These are phyloP conservation scores for Panicum virgatum DNA, from an alignment of 202 grass and related monocot genomes.

Conservation along the genomic window DNA sequence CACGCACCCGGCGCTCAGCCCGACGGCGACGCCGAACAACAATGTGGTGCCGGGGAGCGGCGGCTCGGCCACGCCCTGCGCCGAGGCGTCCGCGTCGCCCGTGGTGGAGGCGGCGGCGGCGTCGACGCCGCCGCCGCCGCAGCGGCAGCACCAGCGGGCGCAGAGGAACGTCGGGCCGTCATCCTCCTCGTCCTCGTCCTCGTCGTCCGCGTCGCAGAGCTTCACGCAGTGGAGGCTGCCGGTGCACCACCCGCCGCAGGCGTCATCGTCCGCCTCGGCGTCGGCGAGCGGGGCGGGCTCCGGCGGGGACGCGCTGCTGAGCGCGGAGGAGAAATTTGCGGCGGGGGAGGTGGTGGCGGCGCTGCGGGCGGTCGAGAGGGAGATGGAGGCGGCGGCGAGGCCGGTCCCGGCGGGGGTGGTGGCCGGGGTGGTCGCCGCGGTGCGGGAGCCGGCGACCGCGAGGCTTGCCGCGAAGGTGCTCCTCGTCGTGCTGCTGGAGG, in stretches of 20 bases:
- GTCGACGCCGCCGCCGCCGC: background rate
- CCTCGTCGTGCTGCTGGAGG: conserved; percentile 73
- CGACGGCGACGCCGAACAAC: conserved; percentile 59
- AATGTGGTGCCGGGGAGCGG: background rate
- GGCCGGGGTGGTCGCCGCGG: conserved; percentile 63
- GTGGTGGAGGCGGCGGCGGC: background rate
- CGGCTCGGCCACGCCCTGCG: conserved; percentile 20
- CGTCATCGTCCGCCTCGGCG: conserved; percentile 3
- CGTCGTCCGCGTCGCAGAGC: conserved; percentile 91
- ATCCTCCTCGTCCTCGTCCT: conserved; percentile 80
- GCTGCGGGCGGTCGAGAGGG: conserved; percentile 61
- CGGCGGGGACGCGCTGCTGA: conserved; percentile 31
- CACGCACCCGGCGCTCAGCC: conserved; percentile 79
- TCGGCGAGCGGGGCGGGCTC: background rate
- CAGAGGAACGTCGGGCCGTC: conserved; percentile 42
- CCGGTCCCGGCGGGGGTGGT: conserved; percentile 51
- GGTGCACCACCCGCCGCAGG: conserved; percentile 80
- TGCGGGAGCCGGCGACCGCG: conserved; percentile 64
- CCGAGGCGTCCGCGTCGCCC: conserved; percentile 42
- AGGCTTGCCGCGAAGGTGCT: conserved; percentile 77
- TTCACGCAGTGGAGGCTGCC: conserved; percentile 98
- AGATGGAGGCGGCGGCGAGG: conserved; percentile 48
- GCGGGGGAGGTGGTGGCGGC: conserved; percentile 64
- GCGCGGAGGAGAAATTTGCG: conserved; percentile 74
- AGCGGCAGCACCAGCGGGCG: conserved; percentile 4